Percentiles rank a stretch among this genome's conserved stretches.
Evolutionary conservation across 2,329 filamentous ascomycete species (phyloP).

Genomic region (Colletotrichum sp.): DNA sequence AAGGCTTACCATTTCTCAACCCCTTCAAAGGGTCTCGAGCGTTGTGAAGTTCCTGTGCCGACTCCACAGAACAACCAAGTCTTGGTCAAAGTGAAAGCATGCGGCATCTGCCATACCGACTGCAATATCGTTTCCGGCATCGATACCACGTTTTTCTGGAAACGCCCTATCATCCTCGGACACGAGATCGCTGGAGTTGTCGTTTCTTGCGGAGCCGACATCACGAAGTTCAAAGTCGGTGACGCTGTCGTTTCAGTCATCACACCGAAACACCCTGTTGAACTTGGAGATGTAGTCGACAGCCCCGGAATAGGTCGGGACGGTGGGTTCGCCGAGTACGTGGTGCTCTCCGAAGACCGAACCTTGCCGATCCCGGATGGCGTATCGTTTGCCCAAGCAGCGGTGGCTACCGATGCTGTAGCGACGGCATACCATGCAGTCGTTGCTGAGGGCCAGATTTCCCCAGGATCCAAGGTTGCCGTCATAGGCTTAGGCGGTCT

Average conservation of each 20-base stretch:
- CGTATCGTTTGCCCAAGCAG: not conserved
- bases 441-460: constrained; percentile 13
- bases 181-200: not conserved
- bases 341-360: not conserved
- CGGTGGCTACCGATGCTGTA: constrained; percentile 13
- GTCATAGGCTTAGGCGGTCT: not conserved
- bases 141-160: not conserved
- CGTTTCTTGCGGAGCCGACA: not conserved
- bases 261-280: not conserved
- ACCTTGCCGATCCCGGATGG: not conserved
- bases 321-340: constrained; percentile 10
- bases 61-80: not conserved
- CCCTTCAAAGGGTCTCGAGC: not conserved
- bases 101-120: not conserved
- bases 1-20: not conserved
- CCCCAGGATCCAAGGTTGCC: not conserved
- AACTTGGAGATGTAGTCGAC: not conserved
- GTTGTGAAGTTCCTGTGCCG: not conserved
- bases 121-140: not conserved
- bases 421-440: constrained; percentile 13
- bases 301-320: constrained; percentile 1
- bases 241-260: not conserved
- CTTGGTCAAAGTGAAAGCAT: not conserved
- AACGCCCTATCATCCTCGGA: not conserved
- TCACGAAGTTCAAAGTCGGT: not conserved